Evolutionary conservation across 2,329 filamentous ascomycete species (phyloP).

Genomic region (Saccharata proteae): DNA sequence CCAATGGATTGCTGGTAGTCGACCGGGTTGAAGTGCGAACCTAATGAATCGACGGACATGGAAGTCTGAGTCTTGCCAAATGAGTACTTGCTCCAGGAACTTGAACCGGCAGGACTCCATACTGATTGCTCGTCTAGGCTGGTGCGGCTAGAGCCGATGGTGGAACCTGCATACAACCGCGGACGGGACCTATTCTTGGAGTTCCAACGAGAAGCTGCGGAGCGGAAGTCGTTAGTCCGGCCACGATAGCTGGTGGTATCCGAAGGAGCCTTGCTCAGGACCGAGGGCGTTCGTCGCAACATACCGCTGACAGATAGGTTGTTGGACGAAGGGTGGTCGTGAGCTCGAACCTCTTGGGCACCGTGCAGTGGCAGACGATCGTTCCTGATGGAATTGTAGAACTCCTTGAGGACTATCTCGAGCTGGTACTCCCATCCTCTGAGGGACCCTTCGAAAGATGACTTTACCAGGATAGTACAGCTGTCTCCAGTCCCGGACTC

Average conservation of each 20-base stretch:
- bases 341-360: slow-evolving; percentile 38
- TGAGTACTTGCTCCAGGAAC: slow-evolving; percentile 90
- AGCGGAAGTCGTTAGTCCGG: slow-evolving; percentile 53
- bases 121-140: slow-evolving; percentile 88
- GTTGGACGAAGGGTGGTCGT: slow-evolving; percentile 37
- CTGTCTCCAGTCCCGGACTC: slow-evolving; percentile 36
- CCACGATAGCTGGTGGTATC: slow-evolving; percentile 65
- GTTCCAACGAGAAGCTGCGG: slow-evolving; percentile 59
- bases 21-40: slow-evolving; percentile 58
- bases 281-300: slow-evolving; percentile 77
- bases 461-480: slow-evolving; percentile 66
- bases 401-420: slow-evolving; percentile 82
- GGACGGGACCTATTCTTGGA: slow-evolving; percentile 78
- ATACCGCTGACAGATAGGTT: slow-evolving; percentile 59
- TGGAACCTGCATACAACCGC: slow-evolving; percentile 62
- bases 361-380: slow-evolving; percentile 80
- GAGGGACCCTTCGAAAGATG: slow-evolving; percentile 60
- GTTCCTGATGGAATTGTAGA: slow-evolving; percentile 79
- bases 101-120: slow-evolving; percentile 86
- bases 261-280: slow-evolving; percentile 84
- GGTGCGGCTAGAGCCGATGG: slow-evolving; percentile 80
- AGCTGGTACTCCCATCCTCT: slow-evolving; percentile 81
- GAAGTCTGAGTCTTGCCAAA: slow-evolving; percentile 82
- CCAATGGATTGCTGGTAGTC: slow-evolving; percentile 96
- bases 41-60: slow-evolving; percentile 83